These are phyloP conservation scores for Trichoderma arundinaceum DNA, from an alignment of 2,329 filamentous ascomycete species.

Conservation along the genomic window DNA sequence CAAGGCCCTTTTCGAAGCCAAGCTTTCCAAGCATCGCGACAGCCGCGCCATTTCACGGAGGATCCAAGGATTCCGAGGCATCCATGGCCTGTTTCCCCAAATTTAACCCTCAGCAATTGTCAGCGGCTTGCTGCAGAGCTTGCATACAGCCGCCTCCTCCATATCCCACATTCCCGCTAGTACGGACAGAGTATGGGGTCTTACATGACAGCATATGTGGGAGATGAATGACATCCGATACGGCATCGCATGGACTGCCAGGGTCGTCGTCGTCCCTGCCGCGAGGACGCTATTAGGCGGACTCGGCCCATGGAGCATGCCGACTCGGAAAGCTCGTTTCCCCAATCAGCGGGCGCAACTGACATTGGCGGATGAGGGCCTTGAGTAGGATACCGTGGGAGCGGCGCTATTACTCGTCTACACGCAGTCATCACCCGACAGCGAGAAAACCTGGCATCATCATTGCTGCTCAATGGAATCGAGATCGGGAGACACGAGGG, in stretches of 20 bases:
- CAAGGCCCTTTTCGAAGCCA: not conserved
- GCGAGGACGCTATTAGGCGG: not conserved
- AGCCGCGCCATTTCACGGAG: not conserved
- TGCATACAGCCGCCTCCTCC: not conserved
- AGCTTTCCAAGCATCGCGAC: too few relatives aligned
- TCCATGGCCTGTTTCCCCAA: slow-evolving; percentile 12
- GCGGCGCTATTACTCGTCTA: not conserved
- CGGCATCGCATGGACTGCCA: not conserved
- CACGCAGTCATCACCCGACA: not conserved
- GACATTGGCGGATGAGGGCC: not conserved
- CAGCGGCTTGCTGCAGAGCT: not conserved
- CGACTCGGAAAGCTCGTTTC: slow-evolving; percentile 18
- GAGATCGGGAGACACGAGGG: slow-evolving; percentile 9
- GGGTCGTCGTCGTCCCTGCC: not conserved
- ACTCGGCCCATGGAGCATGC: slow-evolving; percentile 17
- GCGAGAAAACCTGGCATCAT: not conserved
- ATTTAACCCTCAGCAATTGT: not conserved
- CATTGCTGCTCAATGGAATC: not conserved
- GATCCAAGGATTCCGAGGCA: slow-evolving; percentile 8
- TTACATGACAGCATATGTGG: slow-evolving; percentile 24
- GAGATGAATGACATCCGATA: slow-evolving; percentile 8
- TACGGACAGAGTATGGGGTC: slow-evolving; percentile 3
- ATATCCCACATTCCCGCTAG: slow-evolving; percentile 4
- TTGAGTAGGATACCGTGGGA: not conserved
- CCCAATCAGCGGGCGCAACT: slow-evolving; percentile 8